Evolutionary conservation across 306 rosid genomes (phyloP), one percentile per base, ranked within the genome.

Genomic region (Betula pendula): DNA sequence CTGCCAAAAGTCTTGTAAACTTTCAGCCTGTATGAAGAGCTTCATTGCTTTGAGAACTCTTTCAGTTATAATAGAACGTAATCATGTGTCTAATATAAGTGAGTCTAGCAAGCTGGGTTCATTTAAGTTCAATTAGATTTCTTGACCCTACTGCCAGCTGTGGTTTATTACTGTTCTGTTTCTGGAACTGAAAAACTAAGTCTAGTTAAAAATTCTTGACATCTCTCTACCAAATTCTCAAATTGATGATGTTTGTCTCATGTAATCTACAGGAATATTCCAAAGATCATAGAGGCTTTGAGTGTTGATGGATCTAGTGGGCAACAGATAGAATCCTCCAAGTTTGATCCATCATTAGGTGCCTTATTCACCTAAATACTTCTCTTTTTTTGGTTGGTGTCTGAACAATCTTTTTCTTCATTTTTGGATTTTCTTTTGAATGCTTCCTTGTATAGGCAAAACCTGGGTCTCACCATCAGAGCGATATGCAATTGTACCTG

Each of bases 401-500:
- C 63, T 77, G 12, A 56, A 17, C 45, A 48, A 55, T 42, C 13
- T 35, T 14, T 42, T 58, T 51, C 76, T 48, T 69, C 45, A 56
- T 40, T 65, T 35, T 78, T 65, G 33, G 70, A 58, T 74, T 33
- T 72, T 63, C 43, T 59, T 71, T 44, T 60, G 42, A 80, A 75
- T 58, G 38, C 63, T 11, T 17, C 25, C 31, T 24, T 33, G 50
- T 17, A 71, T 84, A 95, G 98, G 96, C 75, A 92, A 86, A 84
- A 74, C 83, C 13, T 92, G 83, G 80, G 81, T 85, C 45, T 88
- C 98, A 27, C 91, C 85, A 13, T 82, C 96, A 4, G 92, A 80
- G 86, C 89, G 97, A 90, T 95, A 95, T 82, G 97, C 98, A 10
- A 86, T 95, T 79, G 98, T 95, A 79, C 98, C 98, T 13, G 97